These are phyloP conservation scores for Trichoderma koningii DNA, from an alignment of 2,329 filamentous ascomycete genomes.

Conservation along the genomic window DNA sequence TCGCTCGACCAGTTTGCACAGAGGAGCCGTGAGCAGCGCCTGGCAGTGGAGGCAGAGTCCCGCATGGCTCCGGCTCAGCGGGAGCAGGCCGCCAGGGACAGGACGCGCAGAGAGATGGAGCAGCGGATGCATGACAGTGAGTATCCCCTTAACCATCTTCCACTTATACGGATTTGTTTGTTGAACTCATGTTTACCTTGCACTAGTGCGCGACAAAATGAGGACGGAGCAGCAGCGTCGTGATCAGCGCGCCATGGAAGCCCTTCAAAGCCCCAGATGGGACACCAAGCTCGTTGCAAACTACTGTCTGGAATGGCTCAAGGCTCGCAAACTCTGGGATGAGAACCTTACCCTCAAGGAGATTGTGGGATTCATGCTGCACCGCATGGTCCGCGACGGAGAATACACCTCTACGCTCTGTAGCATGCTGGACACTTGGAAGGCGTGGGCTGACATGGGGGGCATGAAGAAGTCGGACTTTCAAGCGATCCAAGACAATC, in stretches of 20 bases:
- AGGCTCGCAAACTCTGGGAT: constrained; percentile 35
- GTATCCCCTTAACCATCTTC: too few species aligned
- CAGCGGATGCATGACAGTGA: constrained; percentile 51
- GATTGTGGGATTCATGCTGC: constrained; percentile 50
- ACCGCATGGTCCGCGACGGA: constrained; percentile 55
- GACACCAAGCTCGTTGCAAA: constrained; percentile 50
- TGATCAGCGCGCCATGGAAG: constrained; percentile 52
- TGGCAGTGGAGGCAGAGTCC: constrained; percentile 48
- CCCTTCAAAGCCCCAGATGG: constrained; percentile 57
- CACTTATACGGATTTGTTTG: neutral
- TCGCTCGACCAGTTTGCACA: constrained; percentile 40
- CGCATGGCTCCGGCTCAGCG: constrained; percentile 47
- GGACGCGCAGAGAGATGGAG: constrained; percentile 47
- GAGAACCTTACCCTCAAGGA: constrained; percentile 41
- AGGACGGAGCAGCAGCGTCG: constrained; percentile 46
- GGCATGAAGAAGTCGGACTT: constrained; percentile 54
- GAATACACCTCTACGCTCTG: constrained; percentile 46
- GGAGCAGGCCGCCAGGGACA: constrained; percentile 44
- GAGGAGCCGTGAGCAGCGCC: constrained; percentile 44
- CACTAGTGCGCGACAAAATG: constrained; percentile 44
- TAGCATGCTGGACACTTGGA: constrained; percentile 54
- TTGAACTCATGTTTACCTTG: neutral
- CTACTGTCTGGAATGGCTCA: constrained; percentile 50
- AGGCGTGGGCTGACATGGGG: constrained; percentile 56
- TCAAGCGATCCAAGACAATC: constrained; percentile 42